Percentiles rank a stretch among this genome's conserved stretches.
Conservation (phyloP, 805 yeast species). For the Starmerella sp. region DNA sequence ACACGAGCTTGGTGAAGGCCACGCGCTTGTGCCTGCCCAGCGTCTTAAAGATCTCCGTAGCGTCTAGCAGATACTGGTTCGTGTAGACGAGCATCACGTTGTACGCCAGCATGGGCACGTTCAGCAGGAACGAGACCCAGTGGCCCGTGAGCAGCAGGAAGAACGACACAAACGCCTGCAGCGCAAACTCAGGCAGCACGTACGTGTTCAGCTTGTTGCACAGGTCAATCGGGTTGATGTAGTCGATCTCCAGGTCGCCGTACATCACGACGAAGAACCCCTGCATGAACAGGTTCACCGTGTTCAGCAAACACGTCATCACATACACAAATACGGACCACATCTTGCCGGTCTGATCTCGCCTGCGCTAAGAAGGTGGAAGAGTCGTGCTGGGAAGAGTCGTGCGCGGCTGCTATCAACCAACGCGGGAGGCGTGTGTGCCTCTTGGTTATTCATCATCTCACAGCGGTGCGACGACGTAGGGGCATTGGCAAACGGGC, state of each 20-base stretch:
- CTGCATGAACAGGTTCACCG: constrained; percentile 14
- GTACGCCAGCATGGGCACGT: constrained; percentile 74
- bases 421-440: neutral
- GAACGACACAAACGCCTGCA: constrained; percentile 54
- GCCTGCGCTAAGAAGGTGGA: too few species aligned
- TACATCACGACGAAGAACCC: constrained; percentile 16
- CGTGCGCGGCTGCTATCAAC: neutral
- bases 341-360: constrained; percentile 1
- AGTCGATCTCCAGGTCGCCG: constrained; percentile 19
- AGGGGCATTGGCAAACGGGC: neutral
- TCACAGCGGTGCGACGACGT: neutral
- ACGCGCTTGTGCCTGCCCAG: constrained; percentile 85
- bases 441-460: neutral
- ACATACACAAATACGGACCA: constrained; percentile 11
- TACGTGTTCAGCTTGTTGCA: constrained; percentile 82
- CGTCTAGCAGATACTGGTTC: constrained; percentile 80
- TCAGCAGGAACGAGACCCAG: constrained; percentile 81
- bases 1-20: constrained; percentile 77
- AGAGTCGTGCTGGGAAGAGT: neutral
- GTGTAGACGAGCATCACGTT: constrained; percentile 67
- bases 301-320: constrained; percentile 4
- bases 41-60: constrained; percentile 95
- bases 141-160: constrained; percentile 76
- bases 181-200: constrained; percentile 77
- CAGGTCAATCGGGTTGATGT: constrained; percentile 49